These are phyloP conservation scores for Boletus eberwhitei DNA, from an alignment of 768 basidiomycete species.

Conservation along the genomic window DNA sequence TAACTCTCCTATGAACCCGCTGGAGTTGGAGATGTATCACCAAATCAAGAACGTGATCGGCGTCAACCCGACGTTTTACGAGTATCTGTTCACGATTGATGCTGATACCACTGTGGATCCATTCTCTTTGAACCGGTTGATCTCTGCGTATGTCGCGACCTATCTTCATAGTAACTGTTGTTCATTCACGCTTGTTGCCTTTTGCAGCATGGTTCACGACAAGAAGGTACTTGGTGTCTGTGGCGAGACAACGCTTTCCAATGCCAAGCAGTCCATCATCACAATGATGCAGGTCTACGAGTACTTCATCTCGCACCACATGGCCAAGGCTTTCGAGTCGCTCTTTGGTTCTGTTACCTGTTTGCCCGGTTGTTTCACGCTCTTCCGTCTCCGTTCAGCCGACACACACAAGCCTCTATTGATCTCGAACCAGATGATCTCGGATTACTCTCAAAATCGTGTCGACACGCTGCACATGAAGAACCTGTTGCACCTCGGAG, in stretches of 20 bases:
- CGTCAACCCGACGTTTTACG: slow-evolving; percentile 98
- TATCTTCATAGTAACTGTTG: not conserved
- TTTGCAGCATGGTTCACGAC: slow-evolving; percentile 89
- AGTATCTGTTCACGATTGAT: slow-evolving; percentile 90
- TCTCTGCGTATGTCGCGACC: slow-evolving; percentile 74
- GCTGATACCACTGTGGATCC: slow-evolving; percentile 94
- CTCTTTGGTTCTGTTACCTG: slow-evolving; percentile 98
- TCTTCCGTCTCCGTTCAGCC: slow-evolving; percentile 91
- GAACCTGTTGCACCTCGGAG: slow-evolving; percentile 94
- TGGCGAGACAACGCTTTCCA: slow-evolving; percentile 90
- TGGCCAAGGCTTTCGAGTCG: slow-evolving; percentile 97
- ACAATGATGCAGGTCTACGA: slow-evolving; percentile 99
- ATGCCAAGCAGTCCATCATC: slow-evolving; percentile 91
- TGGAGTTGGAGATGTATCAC: slow-evolving; percentile 98
- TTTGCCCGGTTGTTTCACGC: slow-evolving; percentile 97
- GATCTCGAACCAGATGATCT: slow-evolving; percentile 85
- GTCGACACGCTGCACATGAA: slow-evolving; percentile 99
- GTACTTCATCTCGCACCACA: slow-evolving; percentile 98
- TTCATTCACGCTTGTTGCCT: not conserved
- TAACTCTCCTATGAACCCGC: slow-evolving; percentile 91
- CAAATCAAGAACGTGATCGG: slow-evolving; percentile 99
- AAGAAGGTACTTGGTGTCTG: slow-evolving; percentile 92
- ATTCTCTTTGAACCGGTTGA: slow-evolving; percentile 81
- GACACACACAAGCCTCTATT: slow-evolving; percentile 95
- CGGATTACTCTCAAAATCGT: slow-evolving; percentile 93